Evolutionary conservation across 2,329 filamentous ascomycete species (phyloP).

Genomic region (Colletotrichum gigasporum): DNA sequence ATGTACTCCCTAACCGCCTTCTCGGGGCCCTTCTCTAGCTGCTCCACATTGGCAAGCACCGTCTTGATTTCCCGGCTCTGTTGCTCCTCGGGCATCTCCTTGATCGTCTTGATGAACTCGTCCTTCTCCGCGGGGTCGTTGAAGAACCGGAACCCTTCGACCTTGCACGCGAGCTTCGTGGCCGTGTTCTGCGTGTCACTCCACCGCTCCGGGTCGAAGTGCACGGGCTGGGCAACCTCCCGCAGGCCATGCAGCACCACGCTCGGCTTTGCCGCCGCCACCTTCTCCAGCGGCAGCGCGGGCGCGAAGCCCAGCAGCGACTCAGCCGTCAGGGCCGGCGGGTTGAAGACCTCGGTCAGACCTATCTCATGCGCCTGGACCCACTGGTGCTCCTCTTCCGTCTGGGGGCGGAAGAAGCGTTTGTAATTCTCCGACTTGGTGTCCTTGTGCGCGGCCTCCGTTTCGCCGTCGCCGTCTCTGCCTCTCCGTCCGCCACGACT

Average conservation of each 20-base stretch:
- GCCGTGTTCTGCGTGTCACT: conserved; percentile 40
- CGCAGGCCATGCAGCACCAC: neutral
- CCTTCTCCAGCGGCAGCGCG: conserved; percentile 41
- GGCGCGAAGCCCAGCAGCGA: conserved; percentile 34
- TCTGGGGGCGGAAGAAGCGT: conserved; percentile 29
- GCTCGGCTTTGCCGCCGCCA: conserved; percentile 32
- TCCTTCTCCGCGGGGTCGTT: conserved; percentile 36
- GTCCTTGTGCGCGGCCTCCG: conserved; percentile 30
- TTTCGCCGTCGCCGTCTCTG: conserved; percentile 20
- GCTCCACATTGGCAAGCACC: conserved; percentile 36
- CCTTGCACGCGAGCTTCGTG: conserved; percentile 38
- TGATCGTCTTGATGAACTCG: conserved; percentile 27
- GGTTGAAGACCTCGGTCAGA: conserved; percentile 40
- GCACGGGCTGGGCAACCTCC: neutral
- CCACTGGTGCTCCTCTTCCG: conserved; percentile 38
- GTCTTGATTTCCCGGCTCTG: conserved; percentile 18
- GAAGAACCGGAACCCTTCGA: conserved; percentile 9
- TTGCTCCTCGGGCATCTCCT: conserved; percentile 27
- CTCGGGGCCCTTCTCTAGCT: conserved; percentile 43
- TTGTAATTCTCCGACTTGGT: conserved; percentile 16
- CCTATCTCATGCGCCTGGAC: conserved; percentile 36
- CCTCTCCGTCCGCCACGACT: conserved; percentile 34
- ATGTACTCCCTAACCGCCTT: conserved; percentile 45
- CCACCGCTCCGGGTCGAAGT: neutral
- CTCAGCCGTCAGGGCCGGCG: conserved; percentile 14